Base-by-base conservation (phyloP, 2,329 filamentous ascomycete genomes). In the Exophiala viscosa region DNA sequence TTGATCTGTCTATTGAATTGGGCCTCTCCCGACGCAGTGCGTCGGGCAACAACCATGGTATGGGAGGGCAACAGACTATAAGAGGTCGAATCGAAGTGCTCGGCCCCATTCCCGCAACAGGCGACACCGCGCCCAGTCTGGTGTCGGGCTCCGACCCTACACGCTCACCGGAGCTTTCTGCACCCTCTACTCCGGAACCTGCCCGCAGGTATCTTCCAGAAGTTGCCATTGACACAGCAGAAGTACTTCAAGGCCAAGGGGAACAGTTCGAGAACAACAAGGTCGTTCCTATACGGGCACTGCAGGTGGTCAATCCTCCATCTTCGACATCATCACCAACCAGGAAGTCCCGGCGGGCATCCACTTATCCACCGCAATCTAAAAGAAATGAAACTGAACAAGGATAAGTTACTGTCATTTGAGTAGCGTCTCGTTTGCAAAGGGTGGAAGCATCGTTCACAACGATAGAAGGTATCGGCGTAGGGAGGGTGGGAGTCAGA, bases 191-290 rank as follows among this genome's bases (percentile, higher is more conserved):
- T 14, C 47, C 46, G 7, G 50, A 53, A 17, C 42, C 47, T 11
- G 34, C 14, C 3, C 31, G 18, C 14, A 44, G 20, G 10, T 35
- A 40, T 14, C 9, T 33, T 10, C 9, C 17, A 8, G 17, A 31
- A n/a, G 18, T 45, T 18, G 35, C 23, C 13, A 9, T 33, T 15
- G 36, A 52, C 7, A 31, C 18, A 10, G 17, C 41, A 31, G 45
- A 52, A 14, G 32, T 45, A 34, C 32, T 55, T 17, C 48, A 48
- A 28, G 49, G 49, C 15, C 36, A 49, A 34, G 53, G 48, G 2
- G 31, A 39, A 5, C 45, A 45, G 11, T 52, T 55, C 11, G 34
- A 52, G 15, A 38, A 2, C 18, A 3, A 18, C 17, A 42, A 42
- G 40, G 40, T 23, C 5, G 9, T 42, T 28, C 40, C 40, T 7